Conservation (phyloP, 192 early-diverging fungal species). For the Chytriomyces confervae region DNA sequence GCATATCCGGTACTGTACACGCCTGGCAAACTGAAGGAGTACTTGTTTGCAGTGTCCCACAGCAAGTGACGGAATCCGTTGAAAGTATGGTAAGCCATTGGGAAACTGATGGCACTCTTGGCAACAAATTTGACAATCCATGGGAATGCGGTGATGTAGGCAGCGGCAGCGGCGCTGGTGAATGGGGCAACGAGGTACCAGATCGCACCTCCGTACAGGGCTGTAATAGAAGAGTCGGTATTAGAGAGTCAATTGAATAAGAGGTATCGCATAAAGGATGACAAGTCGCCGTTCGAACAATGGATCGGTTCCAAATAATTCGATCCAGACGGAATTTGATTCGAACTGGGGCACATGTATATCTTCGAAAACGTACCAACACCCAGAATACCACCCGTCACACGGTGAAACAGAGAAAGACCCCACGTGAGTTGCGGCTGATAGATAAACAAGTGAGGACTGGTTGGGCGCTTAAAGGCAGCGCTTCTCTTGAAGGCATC, state of each 20-base stretch:
- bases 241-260: not conserved
- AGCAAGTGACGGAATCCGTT: conserved; percentile 91
- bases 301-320: no score
- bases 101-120: conserved; percentile 74
- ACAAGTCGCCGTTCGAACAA: no score
- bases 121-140: conserved; percentile 67
- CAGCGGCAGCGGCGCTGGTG: conserved; percentile 70
- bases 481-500: conserved; percentile 50
- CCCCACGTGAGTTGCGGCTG: conserved; percentile 87
- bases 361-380: conserved; percentile 56
- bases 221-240: not conserved
- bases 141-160: conserved; percentile 72
- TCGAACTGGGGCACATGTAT: no score
- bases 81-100: conserved; percentile 82
- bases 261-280: no score
- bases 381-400: conserved; percentile 76
- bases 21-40: conserved; percentile 68
- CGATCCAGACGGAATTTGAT: no score
- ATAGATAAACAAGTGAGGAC: conserved; percentile 89
- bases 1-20: conserved; percentile 84
- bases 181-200: conserved; percentile 75
- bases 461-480: conserved; percentile 71
- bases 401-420: conserved; percentile 73
- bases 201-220: conserved; percentile 54
- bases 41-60: conserved; percentile 81